Conservation (phyloP, 129 eudicot genomes). For the Arctium minus region DNA sequence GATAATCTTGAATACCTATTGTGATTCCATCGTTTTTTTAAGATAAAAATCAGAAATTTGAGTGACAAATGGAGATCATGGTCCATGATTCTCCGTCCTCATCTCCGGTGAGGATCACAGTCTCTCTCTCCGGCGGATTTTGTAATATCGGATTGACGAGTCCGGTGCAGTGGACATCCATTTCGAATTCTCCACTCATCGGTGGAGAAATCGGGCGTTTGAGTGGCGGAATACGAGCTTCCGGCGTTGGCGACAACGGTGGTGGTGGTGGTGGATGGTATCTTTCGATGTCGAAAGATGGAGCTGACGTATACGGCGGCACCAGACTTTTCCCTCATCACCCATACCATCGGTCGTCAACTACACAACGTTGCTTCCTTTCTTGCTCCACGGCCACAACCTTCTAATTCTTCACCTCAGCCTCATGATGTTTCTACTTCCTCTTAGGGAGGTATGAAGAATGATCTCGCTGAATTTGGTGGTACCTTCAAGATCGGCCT, state of each 20-base stretch:
- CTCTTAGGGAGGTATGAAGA: conserved; percentile 43
- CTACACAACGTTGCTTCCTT: conserved; percentile 62
- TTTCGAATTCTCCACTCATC: conserved; percentile 58
- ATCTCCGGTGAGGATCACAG: conserved; percentile 90
- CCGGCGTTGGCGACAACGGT: neutral
- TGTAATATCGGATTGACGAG: conserved; percentile 54
- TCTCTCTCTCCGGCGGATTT: conserved; percentile 64
- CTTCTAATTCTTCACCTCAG: neutral
- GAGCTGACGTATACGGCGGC: conserved; percentile 55
- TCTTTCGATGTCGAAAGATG: conserved; percentile 57
- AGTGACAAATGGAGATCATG: conserved; percentile 37
- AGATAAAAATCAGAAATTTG: neutral
- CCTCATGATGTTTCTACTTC: conserved; percentile 20
- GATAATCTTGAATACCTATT: neutral
- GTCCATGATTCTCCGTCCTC: conserved; percentile 52
- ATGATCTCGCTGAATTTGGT: conserved; percentile 64
- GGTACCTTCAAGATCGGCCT: conserved; percentile 46
- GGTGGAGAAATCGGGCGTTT: conserved; percentile 34
- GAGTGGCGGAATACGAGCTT: conserved; percentile 23
- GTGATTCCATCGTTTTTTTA: neutral
- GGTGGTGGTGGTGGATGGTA: conserved; percentile 34
- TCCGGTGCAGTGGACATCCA: conserved; percentile 56
- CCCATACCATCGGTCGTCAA: conserved; percentile 42
- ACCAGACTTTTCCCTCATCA: conserved; percentile 45
- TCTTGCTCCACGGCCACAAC: conserved; percentile 62